Conservation (phyloP, 1,284 basidiomycete genomes). For the Meripilus lineatus region DNA sequence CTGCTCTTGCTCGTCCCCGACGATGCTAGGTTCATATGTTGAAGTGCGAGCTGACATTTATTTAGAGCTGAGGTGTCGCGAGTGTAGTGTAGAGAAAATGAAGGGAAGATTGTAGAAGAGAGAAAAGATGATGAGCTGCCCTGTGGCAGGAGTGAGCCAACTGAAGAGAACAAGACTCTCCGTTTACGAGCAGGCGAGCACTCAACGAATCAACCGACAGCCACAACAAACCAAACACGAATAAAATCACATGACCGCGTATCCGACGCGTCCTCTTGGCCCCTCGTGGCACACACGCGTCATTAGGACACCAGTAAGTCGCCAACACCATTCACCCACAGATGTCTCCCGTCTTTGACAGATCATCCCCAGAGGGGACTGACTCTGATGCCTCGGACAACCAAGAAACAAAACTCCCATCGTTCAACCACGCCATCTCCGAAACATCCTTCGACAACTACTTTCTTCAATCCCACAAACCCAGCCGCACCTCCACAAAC, state of each 20-base stretch:
- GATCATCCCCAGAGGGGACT: too few species aligned
- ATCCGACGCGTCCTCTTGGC: not conserved
- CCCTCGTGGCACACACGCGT: too few species aligned
- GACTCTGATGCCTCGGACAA: not conserved
- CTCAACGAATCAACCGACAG: not conserved
- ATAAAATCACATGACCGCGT: not conserved
- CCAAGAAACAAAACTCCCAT: too few species aligned
- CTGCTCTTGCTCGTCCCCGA: slow-evolving; percentile 65
- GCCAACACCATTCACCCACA: too few species aligned
- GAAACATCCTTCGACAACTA: slow-evolving; percentile 79
- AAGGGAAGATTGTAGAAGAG: not conserved
- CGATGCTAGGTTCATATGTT: slow-evolving; percentile 41
- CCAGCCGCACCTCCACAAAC: slow-evolving; percentile 68
- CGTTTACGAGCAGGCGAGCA: too few species aligned
- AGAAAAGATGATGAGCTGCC: slow-evolving; percentile 2
- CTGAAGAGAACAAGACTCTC: not conserved
- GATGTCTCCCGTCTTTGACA: too few species aligned
- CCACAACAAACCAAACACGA: not conserved
- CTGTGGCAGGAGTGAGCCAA: slow-evolving; percentile 1
- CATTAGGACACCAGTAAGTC: too few species aligned
- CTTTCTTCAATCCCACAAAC: slow-evolving; percentile 62
- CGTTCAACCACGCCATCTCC: too few species aligned
- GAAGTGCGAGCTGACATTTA: slow-evolving; percentile 3
- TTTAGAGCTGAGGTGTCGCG: slow-evolving; percentile 21
- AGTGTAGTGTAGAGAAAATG: not conserved